Percentiles rank a stretch among this genome's conserved stretches.
Conservation (phyloP, 441 rosid genomes). For the Breynia disticha region DNA sequence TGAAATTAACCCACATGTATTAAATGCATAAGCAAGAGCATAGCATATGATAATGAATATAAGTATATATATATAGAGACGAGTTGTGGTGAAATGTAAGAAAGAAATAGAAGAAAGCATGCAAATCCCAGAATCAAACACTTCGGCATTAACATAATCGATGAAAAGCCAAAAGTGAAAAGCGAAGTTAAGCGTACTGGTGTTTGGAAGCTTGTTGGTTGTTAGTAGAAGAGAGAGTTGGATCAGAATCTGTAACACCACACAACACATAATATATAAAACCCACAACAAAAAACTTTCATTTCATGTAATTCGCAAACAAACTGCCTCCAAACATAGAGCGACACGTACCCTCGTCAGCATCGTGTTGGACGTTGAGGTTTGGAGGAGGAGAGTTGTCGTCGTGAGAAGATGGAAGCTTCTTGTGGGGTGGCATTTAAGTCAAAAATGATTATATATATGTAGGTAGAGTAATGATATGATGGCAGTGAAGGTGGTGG, state of each 20-base stretch:
- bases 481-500: no score
- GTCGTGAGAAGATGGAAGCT: conserved; percentile 12
- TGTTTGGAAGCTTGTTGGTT: neutral
- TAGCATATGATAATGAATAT: no score
- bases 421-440: conserved; percentile 48
- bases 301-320: neutral
- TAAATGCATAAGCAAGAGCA: no score
- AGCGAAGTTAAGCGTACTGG: conserved; percentile 10
- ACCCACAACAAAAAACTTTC: conserved; percentile 8
- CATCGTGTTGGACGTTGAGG: conserved; percentile 9
- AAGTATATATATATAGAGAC: neutral
- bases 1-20: conserved; percentile 4
- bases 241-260: conserved; percentile 29
- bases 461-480: no score
- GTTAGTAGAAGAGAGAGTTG: conserved; percentile 25
- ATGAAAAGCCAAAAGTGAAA: conserved; percentile 2
- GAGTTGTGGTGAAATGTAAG: neutral
- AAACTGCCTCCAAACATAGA: no score
- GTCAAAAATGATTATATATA: no score
- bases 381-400: conserved; percentile 9
- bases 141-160: conserved; percentile 4
- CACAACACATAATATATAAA: neutral
- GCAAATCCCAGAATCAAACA: conserved; percentile 15
- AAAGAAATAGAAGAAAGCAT: conserved; percentile 10
- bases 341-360: conserved; percentile 18